Evolutionary conservation across 176 grass and related monocot species (phyloP).

Genomic region (Musa schizocarpa): DNA sequence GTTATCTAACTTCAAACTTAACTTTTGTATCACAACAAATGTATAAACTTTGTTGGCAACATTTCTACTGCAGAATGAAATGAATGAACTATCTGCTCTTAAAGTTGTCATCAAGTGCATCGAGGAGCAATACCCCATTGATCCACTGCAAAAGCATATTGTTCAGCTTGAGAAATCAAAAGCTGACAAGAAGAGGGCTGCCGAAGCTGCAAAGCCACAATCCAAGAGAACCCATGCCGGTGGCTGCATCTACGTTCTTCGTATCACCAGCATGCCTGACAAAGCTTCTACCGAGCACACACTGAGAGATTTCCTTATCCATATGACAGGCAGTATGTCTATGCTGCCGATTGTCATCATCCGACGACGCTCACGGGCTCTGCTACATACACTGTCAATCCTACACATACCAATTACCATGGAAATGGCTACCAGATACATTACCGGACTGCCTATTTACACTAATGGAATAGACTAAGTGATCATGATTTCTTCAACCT

Average conservation of each 20-base stretch:
- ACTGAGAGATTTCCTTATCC: slow-evolving; percentile 51
- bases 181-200: slow-evolving; percentile 83
- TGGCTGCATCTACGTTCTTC: slow-evolving; percentile 42
- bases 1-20: no score
- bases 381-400: slow-evolving; percentile 44
- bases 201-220: slow-evolving; percentile 76
- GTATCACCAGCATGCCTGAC: slow-evolving; percentile 40
- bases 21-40: neutral
- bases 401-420: slow-evolving; percentile 57
- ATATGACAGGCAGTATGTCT: slow-evolving; percentile 57
- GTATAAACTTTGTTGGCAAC: neutral
- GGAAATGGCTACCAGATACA: slow-evolving; percentile 68
- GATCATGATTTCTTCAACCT: slow-evolving; percentile 32
- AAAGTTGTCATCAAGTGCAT: slow-evolving; percentile 81
- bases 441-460: slow-evolving; percentile 59
- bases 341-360: slow-evolving; percentile 48
- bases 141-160: slow-evolving; percentile 69
- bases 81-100: slow-evolving; percentile 64
- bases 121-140: slow-evolving; percentile 61
- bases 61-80: slow-evolving; percentile 54
- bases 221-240: slow-evolving; percentile 70
- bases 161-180: slow-evolving; percentile 89
- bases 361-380: slow-evolving; percentile 35
- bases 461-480: slow-evolving; percentile 45
- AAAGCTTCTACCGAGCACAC: slow-evolving; percentile 27